Evolutionary conservation across 257 asterid genomes (phyloP).

Genomic region (Fraxinus cuspidata): DNA sequence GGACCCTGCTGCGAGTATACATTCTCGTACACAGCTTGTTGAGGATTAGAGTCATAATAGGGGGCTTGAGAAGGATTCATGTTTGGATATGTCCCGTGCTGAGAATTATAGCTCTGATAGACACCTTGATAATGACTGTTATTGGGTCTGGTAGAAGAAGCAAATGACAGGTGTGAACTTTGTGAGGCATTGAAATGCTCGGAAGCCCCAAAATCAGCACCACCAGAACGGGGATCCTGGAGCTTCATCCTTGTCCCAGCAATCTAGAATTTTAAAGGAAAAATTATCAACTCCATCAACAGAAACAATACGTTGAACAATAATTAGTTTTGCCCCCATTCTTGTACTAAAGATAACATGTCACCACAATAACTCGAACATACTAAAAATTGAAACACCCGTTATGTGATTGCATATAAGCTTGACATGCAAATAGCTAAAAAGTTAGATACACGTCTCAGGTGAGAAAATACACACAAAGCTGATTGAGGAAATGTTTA

Average conservation of each 20-base stretch:
- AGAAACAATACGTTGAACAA: background rate
- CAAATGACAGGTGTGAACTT: conserved; percentile 35
- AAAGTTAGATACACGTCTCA: background rate
- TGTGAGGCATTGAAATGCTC: conserved; percentile 46
- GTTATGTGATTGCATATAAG: background rate
- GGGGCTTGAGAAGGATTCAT: conserved; percentile 42
- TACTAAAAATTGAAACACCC: background rate
- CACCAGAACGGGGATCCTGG: conserved; percentile 44
- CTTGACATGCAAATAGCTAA: background rate
- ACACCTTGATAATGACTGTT: conserved; percentile 37
- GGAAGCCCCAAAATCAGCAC: conserved; percentile 39
- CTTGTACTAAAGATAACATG: background rate
- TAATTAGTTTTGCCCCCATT: background rate
- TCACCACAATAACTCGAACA: background rate
- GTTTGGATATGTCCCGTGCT: conserved; percentile 28
- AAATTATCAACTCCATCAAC: background rate
- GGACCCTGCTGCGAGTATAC: conserved; percentile 37
- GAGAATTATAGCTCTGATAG: conserved; percentile 37
- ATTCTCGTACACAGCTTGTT: conserved; percentile 40
- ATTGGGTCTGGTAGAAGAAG: conserved; percentile 39
- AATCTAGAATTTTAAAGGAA: conserved; percentile 37
- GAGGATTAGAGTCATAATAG: conserved; percentile 43
- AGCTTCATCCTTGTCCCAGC: conserved; percentile 42
- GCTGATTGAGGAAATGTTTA: background rate
- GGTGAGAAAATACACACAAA: background rate